Evolutionary conservation across 768 basidiomycete genomes (phyloP).

Genomic region (Boletales sp.): DNA sequence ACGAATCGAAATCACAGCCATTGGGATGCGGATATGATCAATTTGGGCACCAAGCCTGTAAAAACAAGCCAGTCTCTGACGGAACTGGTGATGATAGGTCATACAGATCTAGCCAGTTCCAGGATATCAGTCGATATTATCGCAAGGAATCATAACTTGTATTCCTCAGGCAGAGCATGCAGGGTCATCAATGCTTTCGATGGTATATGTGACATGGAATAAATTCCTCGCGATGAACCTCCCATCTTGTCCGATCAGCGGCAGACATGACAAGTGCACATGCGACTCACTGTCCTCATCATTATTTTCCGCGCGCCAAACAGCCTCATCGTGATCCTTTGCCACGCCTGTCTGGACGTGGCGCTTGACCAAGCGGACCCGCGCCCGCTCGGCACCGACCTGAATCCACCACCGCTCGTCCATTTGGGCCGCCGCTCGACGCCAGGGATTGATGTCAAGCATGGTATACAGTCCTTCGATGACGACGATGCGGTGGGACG

Average conservation of each 20-base stretch:
- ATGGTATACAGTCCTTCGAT: conserved; percentile 91
- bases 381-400: conserved; percentile 53
- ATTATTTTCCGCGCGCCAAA: conserved; percentile 71
- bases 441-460: conserved; percentile 73
- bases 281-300: conserved; percentile 63
- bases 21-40: no score
- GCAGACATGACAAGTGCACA: not conserved
- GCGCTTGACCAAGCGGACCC: conserved; percentile 57
- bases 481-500: conserved; percentile 71
- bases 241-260: conserved; percentile 35
- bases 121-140: no score
- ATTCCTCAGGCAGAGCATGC: conserved; percentile 7
- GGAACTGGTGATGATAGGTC: no score
- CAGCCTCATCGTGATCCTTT: conserved; percentile 57
- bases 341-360: conserved; percentile 80
- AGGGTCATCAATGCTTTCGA: conserved; percentile 42
- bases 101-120: no score
- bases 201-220: conserved; percentile 37
- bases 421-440: conserved; percentile 53
- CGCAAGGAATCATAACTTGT: no score
- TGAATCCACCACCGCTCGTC: conserved; percentile 81
- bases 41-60: no score
- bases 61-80: no score
- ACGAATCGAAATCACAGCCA: no score
- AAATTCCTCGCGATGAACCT: conserved; percentile 38